These are phyloP conservation scores for Russula virescens DNA, from an alignment of 768 basidiomycete genomes.

Conservation along the genomic window DNA sequence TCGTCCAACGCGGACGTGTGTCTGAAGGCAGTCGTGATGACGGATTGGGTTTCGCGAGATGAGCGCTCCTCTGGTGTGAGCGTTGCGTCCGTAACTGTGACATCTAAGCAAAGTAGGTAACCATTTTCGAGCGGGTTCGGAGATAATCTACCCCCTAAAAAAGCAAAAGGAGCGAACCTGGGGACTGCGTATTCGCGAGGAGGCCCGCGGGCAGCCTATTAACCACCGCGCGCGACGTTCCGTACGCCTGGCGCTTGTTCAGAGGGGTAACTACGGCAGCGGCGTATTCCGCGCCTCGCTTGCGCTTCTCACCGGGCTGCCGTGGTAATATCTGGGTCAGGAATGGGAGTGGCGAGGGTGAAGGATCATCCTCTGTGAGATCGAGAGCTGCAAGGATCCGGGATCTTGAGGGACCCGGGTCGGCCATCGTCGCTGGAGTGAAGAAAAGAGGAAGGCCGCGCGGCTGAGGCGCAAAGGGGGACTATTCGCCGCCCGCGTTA, in stretches of 20 bases:
- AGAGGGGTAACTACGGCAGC: not conserved
- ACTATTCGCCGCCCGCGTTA: not conserved
- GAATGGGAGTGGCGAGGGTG: not conserved
- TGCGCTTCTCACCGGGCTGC: conserved; percentile 11
- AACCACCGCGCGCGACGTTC: not conserved
- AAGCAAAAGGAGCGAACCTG: conserved; percentile 2
- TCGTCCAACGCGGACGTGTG: not conserved
- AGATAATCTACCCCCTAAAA: too few species aligned
- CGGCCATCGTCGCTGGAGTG: not conserved
- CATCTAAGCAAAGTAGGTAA: not conserved
- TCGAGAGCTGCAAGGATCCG: conserved; percentile 24
- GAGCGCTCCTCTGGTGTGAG: conserved; percentile 15
- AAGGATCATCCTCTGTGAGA: conserved; percentile 5
- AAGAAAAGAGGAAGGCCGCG: not conserved
- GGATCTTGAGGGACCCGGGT: conserved; percentile 14
- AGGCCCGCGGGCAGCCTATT: conserved; percentile 16
- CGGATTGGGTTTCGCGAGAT: conserved; percentile 2
- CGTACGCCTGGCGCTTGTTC: conserved; percentile 14
- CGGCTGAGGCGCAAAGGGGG: not conserved
- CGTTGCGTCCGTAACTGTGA: not conserved
- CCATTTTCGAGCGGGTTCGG: too few species aligned
- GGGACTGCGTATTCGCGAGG: conserved; percentile 16
- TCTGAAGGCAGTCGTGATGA: not conserved
- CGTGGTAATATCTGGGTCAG: not conserved
- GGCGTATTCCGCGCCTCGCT: conserved; percentile 7